Evolutionary conservation across 306 rosid species (phyloP).

Genomic region (Albizia julibrissin): DNA sequence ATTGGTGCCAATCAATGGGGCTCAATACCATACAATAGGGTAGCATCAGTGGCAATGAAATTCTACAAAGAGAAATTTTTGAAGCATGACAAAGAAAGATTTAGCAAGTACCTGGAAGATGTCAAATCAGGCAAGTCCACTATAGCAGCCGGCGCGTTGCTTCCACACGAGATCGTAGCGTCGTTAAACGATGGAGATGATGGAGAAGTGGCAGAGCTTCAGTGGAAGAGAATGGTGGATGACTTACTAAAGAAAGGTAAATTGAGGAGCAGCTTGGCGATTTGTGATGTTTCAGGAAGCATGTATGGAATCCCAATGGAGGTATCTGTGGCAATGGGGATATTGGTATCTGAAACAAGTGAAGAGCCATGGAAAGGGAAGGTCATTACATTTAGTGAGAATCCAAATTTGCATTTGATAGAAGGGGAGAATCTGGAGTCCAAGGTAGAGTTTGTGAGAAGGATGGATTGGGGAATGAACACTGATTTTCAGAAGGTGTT

Average conservation of each 20-base stretch:
- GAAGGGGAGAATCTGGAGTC: conserved; percentile 46
- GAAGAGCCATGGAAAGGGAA: conserved; percentile 75
- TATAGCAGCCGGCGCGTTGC: conserved; percentile 65
- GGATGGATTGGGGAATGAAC: conserved; percentile 48
- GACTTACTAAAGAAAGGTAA: conserved; percentile 52
- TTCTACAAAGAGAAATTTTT: conserved; percentile 49
- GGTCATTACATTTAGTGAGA: conserved; percentile 52
- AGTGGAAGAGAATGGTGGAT: conserved; percentile 73
- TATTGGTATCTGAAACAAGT: conserved; percentile 50
- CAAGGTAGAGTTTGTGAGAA: conserved; percentile 40
- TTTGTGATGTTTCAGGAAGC: conserved; percentile 62
- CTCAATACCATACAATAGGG: conserved; percentile 57
- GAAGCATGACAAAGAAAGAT: conserved; percentile 59
- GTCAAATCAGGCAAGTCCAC: conserved; percentile 36
- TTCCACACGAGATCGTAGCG: conserved; percentile 56
- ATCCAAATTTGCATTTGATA: conserved; percentile 55
- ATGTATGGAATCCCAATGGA: conserved; percentile 59
- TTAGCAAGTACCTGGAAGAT: conserved; percentile 48
- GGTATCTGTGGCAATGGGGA: conserved; percentile 58
- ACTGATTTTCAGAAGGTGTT: conserved; percentile 72
- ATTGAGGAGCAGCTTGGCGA: conserved; percentile 23
- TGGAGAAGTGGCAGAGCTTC: conserved; percentile 61
- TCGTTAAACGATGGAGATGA: conserved; percentile 24
- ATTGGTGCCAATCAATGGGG: conserved; percentile 65
- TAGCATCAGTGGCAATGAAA: conserved; percentile 70